Evolutionary conservation across 1,139 yeast genomes (phyloP), one percentile per base, ranked within the genome.

Genomic region (Pichia cactophila): DNA sequence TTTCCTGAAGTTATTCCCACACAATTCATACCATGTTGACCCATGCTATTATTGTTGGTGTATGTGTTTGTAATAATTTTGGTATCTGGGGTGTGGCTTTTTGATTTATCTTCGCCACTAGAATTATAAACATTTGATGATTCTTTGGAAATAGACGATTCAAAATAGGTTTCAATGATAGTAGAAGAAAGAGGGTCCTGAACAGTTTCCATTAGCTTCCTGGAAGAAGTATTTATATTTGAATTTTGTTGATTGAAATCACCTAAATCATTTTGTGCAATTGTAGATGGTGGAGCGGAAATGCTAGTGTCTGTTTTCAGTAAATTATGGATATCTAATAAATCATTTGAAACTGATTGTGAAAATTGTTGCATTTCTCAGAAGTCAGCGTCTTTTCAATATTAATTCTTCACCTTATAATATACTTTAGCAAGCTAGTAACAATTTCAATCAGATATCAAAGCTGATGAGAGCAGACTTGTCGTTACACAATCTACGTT

Each of bases 211-310:
- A 9, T 8, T 31, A 5, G 7, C 5, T 31, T 14, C n/a, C 12
- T 12, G 10, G n/a, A 12, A 31, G 14, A 11, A 12, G 51, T 44
- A 20, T 37, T 47, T 8, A 50, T 8, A 36, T 42, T 50, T 48
- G 47, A 39, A 10, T 50, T 48, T n/a, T 50, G 44, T 16, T 50
- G 50, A 6, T 20, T 20, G 20, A 20, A 20, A 20, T 20, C 43
- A n/a, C n/a, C 44, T 49, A 11, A 42, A 43, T 31, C 47, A 49
- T 6, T 38, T 2, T 12, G 35, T 31, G 35, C 16, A 12, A 23
- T 23, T 23, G 23, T 5, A 23, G 23, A 4, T 23, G 23, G 23
- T 23, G 5, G 5, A 5, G 5, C 23, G 23, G 23, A 23, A 5
- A 4, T 2, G 23, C 5, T 23, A 23, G 23, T 23, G 23, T 23